Conservation (phyloP, 345 rosid genomes). For the Turritis glabra region DNA sequence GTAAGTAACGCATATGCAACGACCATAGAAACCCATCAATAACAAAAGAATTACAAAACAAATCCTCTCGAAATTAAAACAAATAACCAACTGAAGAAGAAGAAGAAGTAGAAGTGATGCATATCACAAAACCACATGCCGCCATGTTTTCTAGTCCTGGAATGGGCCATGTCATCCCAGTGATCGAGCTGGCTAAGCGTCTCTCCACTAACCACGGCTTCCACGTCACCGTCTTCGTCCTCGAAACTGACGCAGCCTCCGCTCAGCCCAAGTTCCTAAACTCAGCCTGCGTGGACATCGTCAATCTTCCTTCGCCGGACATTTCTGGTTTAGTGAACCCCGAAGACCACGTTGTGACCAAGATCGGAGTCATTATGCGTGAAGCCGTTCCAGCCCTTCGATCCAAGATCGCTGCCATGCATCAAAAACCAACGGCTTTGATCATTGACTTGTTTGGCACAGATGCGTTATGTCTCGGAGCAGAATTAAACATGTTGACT, state of each 20-base stretch:
- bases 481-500: constrained; percentile 51
- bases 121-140: constrained; percentile 42
- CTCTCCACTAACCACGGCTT: constrained; percentile 46
- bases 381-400: constrained; percentile 49
- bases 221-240: constrained; percentile 49
- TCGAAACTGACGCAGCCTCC: constrained; percentile 41
- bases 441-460: constrained; percentile 59
- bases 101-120: constrained; percentile 35
- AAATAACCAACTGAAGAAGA: neutral
- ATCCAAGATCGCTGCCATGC: constrained; percentile 43
- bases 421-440: constrained; percentile 46
- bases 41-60: neutral
- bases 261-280: constrained; percentile 38
- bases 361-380: constrained; percentile 42
- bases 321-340: constrained; percentile 32
- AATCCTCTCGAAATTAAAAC: neutral
- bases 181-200: constrained; percentile 58
- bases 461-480: constrained; percentile 48
- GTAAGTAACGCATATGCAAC: neutral
- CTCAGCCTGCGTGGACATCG: constrained; percentile 35
- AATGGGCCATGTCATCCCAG: constrained; percentile 69
- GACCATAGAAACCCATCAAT: neutral
- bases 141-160: constrained; percentile 69
- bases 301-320: constrained; percentile 46
- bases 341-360: constrained; percentile 37